Percentiles rank a stretch among this genome's conserved stretches.
phyloP scores from a whole-genome alignment of 1,284 basidiomycete genomes.

The Ceratobasidium sp. region DNA sequence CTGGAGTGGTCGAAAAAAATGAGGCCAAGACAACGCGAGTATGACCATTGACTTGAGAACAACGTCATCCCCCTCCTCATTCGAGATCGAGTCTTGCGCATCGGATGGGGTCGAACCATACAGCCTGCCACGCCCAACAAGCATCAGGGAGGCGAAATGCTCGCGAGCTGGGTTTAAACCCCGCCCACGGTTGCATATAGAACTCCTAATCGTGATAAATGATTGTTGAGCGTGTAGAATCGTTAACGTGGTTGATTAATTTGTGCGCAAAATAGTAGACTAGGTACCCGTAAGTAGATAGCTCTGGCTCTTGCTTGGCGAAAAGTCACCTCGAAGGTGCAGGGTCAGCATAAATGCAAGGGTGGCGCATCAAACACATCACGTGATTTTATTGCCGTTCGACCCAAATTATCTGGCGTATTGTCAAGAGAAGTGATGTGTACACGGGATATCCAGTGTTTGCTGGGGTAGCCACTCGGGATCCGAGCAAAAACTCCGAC shows the following conservation, averaged over 20 bases:
- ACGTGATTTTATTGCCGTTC: background rate
- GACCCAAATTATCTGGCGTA: background rate
- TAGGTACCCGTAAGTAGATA: too few species aligned
- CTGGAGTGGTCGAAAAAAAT: background rate
- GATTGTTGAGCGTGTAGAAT: background rate
- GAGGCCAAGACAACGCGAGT: background rate
- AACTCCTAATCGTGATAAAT: background rate
- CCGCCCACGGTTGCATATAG: background rate
- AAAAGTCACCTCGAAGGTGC: too few species aligned
- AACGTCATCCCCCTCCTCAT: slow-evolving; percentile 20
- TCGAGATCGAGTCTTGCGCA: slow-evolving; percentile 25
- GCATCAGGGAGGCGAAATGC: background rate
- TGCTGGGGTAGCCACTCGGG: background rate
- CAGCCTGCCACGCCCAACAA: background rate
- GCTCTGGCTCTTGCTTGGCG: too few species aligned
- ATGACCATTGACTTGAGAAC: background rate
- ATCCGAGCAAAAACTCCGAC: background rate
- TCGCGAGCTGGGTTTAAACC: background rate
- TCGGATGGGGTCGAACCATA: slow-evolving; percentile 9
- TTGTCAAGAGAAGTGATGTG: too few species aligned
- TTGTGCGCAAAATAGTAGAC: too few species aligned
- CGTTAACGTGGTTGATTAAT: too few species aligned
- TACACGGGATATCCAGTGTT: too few species aligned
- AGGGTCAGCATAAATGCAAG: background rate
- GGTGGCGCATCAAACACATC: slow-evolving; percentile 25